Base-by-base conservation (phyloP, 2,329 filamentous ascomycete genomes). In the Myriangium duriaei region DNA sequence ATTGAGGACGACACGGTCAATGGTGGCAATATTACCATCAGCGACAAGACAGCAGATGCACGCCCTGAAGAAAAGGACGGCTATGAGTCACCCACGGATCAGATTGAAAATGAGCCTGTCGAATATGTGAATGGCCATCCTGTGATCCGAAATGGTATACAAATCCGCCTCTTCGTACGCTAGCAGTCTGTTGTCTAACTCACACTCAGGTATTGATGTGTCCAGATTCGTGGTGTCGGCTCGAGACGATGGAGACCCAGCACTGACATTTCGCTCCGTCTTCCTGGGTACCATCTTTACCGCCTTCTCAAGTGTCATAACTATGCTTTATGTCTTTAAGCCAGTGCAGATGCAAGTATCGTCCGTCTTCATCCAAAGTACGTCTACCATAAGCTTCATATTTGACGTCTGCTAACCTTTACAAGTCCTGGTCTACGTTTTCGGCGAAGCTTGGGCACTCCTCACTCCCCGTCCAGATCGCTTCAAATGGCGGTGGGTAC, bases 271-370 rank as follows among this genome's bases (percentile, higher is more conserved):
- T 41, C 67, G 71, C 28, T 64, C 66, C 35, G 42, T 75, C 4
- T 47, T 74, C 26, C 44, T 75, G 32, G 66, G 68, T 2, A 66
- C 67, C 0, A 45, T 51, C 2, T 59, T 74, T 3, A 60, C 69
- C 0, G 63, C 60, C 9, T 74, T 74, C 46, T 68, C 72, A 44
- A 65, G 69, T 15, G 63, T 68, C 30, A 70, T 74, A 65, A 60
- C 55, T 35, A 16, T 36, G 12, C 26, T 44, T 45, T 30, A 47
- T 11, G 7, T 9, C 16, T 13, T 26, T 29, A 42, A 40, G 38
- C 41, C 41, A 5, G 32, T 30, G 4, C 15, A 26, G 5, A 29
- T 43, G 24, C 39, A 38, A 13, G 39, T 43, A 2, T 39, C 38
- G 18, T 37, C 37, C 7, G 39, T 39, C 11, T 43, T 43, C 26